phyloP scores from a whole-genome alignment of 2,329 filamentous ascomycete species.

The Neofusicoccum sp. region DNA sequence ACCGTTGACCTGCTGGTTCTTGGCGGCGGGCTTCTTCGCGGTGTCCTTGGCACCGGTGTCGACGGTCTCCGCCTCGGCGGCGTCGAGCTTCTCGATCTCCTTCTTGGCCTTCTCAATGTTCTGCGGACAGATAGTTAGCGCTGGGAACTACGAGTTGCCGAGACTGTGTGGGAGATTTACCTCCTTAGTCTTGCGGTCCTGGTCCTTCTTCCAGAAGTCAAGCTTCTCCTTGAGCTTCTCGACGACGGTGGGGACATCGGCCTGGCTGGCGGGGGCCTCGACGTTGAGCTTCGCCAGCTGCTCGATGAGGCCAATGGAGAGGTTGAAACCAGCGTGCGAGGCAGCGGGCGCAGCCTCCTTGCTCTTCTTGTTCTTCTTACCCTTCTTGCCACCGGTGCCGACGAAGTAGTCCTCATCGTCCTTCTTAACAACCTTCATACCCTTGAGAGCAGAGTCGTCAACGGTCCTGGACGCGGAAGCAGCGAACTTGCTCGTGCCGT shows the following conservation, averaged over 20 bases:
- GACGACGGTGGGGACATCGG: constrained; percentile 75
- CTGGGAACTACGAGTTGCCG: constrained; percentile 22
- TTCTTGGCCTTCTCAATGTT: constrained; percentile 97
- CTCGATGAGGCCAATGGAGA: constrained; percentile 89
- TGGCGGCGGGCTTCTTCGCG: constrained; percentile 56
- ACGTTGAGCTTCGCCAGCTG: constrained; percentile 83
- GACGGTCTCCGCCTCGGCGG: constrained; percentile 61
- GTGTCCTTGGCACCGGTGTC: constrained; percentile 57
- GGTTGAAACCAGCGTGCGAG: constrained; percentile 71
- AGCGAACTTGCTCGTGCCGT: constrained; percentile 66
- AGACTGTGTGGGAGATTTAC: constrained; percentile 57
- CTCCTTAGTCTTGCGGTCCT: constrained; percentile 85
- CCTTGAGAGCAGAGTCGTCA: constrained; percentile 82
- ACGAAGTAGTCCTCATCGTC: constrained; percentile 84
- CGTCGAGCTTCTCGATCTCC: constrained; percentile 82
- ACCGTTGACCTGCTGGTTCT: constrained; percentile 57
- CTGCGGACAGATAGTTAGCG: constrained; percentile 49
- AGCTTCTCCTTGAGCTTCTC: constrained; percentile 95
- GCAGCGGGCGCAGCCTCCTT: constrained; percentile 49
- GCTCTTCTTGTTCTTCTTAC: constrained; percentile 87
- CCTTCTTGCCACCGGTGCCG: constrained; percentile 75
- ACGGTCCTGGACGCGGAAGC: constrained; percentile 82
- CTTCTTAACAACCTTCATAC: constrained; percentile 81
- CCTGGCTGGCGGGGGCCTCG: constrained; percentile 82
- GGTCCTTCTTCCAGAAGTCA: constrained; percentile 86